Conservation (phyloP, 2,329 filamentous ascomycete species). For the Shiraia sp. region DNA sequence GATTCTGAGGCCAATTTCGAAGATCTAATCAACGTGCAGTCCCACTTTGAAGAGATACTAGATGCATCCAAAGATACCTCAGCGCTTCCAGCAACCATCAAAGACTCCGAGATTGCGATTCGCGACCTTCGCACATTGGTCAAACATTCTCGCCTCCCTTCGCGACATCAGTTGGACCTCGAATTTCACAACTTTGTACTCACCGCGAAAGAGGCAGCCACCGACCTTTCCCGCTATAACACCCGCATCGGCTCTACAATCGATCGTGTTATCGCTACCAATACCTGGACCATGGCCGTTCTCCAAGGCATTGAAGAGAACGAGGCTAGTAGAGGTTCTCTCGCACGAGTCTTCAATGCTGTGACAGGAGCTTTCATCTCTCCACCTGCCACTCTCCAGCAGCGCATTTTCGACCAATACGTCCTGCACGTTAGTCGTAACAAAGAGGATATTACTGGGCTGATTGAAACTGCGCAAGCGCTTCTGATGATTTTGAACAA, state of each 20-base stretch:
- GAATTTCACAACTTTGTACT: slow-evolving; percentile 79
- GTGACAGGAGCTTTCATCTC: slow-evolving; percentile 62
- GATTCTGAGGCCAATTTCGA: slow-evolving; percentile 63
- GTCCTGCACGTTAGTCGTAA: slow-evolving; percentile 71
- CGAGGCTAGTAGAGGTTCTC: slow-evolving; percentile 44
- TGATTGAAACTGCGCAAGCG: slow-evolving; percentile 72
- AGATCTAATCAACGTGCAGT: slow-evolving; percentile 72
- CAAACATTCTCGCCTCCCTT: slow-evolving; percentile 68
- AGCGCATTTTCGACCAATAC: slow-evolving; percentile 73
- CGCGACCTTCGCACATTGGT: slow-evolving; percentile 75
- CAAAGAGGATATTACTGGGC: slow-evolving; percentile 67
- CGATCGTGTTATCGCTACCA: slow-evolving; percentile 74
- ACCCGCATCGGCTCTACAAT: slow-evolving; percentile 73
- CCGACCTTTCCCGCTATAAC: slow-evolving; percentile 75
- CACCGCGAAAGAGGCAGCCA: slow-evolving; percentile 65
- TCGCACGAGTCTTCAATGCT: slow-evolving; percentile 51
- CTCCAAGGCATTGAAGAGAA: slow-evolving; percentile 63
- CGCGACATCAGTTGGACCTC: slow-evolving; percentile 70
- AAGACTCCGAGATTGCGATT: slow-evolving; percentile 73
- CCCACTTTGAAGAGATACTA: slow-evolving; percentile 75
- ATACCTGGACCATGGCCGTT: slow-evolving; percentile 73
- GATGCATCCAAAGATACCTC: slow-evolving; percentile 68
- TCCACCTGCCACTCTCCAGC: slow-evolving; percentile 25
- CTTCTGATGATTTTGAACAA: slow-evolving; percentile 67
- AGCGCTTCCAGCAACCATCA: slow-evolving; percentile 76